Base-by-base conservation (phyloP, 805 yeast species). In the Groenewaldozyma salmanticensis region DNA sequence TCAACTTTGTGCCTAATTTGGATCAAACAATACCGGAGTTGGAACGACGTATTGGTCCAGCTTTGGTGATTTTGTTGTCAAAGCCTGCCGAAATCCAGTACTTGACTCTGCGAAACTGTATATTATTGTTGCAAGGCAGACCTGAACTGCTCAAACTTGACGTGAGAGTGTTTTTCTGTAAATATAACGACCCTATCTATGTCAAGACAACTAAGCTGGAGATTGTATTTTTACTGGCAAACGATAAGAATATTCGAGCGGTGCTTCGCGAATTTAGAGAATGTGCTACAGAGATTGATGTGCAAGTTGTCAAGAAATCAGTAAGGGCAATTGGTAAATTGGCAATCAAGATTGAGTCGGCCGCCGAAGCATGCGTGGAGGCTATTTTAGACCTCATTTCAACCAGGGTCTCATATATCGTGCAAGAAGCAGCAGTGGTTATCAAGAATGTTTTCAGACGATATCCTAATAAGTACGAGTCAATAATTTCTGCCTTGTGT, bases 151-250 rank as follows among this genome's bases (percentile, higher is more conserved):
- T 77, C 32, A 60, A 67, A 20, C 65, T 82, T 40, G 92, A 83
- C 47, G 85, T 84, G n/a, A 74, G 77, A 40, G 74, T 77, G 62
- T 85, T 88, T 55, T 87, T 85, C 60, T 80, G 92, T 61, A 77
- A 77, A 44, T 83, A 75, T 52, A 81, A 82, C 57, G 96, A 88
- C 57, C 92, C 94, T 1, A 75, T 83, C 18, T 90, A 84, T 57
- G 77, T 90, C 55, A 85, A 87, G 58, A 90, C 86, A 52, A 83
- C 96, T 4, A 90, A 90, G 54, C 65, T 90, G 35, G 96, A 90
- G 56, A 81, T 92, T 44, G 77, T 90, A 18, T 84, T 82, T 51
- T 65, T 85, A 29, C 64, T 90, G 36, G 94, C 96, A 1, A 72
- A 76, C 52, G 77, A 75, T 40, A 48, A 58, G 6, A 83, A 82